Conservation (phyloP, 2,329 filamentous ascomycete species). For the Fusarium austroafricanum region DNA sequence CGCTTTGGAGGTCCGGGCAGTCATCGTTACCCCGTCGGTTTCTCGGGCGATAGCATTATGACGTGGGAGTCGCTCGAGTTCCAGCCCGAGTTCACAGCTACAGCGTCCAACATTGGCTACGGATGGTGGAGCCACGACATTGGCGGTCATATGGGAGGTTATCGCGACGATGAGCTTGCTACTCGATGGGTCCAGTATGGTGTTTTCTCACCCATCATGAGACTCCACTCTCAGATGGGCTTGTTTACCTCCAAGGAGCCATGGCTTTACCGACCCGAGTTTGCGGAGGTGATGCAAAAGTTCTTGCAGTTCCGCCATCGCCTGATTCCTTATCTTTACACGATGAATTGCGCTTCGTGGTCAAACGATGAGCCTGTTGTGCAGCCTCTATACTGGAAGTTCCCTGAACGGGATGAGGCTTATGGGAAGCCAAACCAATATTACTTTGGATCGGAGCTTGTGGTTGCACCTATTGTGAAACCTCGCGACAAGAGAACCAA, state of each 20-base stretch:
- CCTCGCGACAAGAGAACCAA: slow-evolving; percentile 61
- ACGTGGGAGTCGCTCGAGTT: slow-evolving; percentile 71
- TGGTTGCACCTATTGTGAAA: slow-evolving; percentile 67
- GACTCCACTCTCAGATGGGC: slow-evolving; percentile 69
- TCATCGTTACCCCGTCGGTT: slow-evolving; percentile 73
- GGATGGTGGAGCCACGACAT: slow-evolving; percentile 78
- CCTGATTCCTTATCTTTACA: slow-evolving; percentile 70
- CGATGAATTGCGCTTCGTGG: slow-evolving; percentile 63
- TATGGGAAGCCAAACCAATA: slow-evolving; percentile 69
- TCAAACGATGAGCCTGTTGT: slow-evolving; percentile 63
- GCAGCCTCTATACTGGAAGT: slow-evolving; percentile 72
- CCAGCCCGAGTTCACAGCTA: slow-evolving; percentile 75
- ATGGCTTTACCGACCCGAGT: slow-evolving; percentile 65
- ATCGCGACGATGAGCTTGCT: slow-evolving; percentile 67
- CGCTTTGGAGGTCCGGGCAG: slow-evolving; percentile 71
- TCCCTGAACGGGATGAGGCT: slow-evolving; percentile 62
- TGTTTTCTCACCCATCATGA: slow-evolving; percentile 69
- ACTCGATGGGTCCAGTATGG: slow-evolving; percentile 72
- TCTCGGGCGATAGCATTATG: slow-evolving; percentile 70
- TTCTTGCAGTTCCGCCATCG: slow-evolving; percentile 67
- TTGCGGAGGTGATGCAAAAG: slow-evolving; percentile 58
- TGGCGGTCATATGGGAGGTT: slow-evolving; percentile 70
- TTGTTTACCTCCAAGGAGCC: slow-evolving; percentile 71
- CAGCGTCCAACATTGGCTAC: slow-evolving; percentile 74
- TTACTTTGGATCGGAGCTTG: slow-evolving; percentile 66